Conservation (phyloP, 2,329 filamentous ascomycete genomes). For the Epichloe sibirici region DNA sequence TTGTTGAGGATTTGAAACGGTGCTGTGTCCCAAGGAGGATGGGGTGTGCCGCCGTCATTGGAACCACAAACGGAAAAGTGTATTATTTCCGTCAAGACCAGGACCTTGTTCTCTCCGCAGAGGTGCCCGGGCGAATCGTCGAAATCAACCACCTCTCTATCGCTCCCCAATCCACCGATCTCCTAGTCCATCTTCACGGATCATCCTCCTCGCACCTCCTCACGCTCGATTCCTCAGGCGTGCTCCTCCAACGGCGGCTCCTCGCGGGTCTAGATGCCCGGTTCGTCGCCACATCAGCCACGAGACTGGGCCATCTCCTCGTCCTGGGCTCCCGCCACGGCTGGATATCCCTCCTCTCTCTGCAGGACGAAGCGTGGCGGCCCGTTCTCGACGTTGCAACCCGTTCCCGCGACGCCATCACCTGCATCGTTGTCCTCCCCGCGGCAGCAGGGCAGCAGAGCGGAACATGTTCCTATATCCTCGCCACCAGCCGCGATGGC, state of each 20-base stretch:
- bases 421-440: slow-evolving; percentile 43
- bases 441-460: slow-evolving; percentile 8
- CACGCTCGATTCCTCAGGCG: slow-evolving; percentile 22
- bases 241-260: slow-evolving; percentile 15
- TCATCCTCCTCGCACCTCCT: slow-evolving; percentile 30
- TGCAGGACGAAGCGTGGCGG: slow-evolving; percentile 14
- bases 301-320: slow-evolving; percentile 27
- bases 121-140: slow-evolving; percentile 35
- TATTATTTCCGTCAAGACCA: slow-evolving; percentile 26
- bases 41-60: slow-evolving; percentile 30
- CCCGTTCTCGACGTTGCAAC: slow-evolving; percentile 24
- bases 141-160: slow-evolving; percentile 33
- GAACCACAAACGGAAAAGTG: slow-evolving; percentile 35
- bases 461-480: slow-evolving; percentile 31
- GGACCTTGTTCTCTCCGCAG: slow-evolving; percentile 21
- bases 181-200: slow-evolving; percentile 36
- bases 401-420: slow-evolving; percentile 52
- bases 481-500: slow-evolving; percentile 68
- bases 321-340: slow-evolving; percentile 44
- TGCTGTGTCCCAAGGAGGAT: slow-evolving; percentile 36
- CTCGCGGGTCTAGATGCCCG: slow-evolving; percentile 31
- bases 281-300: slow-evolving; percentile 37
- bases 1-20: slow-evolving; percentile 26
- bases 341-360: slow-evolving; percentile 26
- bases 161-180: slow-evolving; percentile 13